These are phyloP conservation scores for Hemisphaericaspora nanyangensis DNA, from an alignment of 805 yeast genomes.

Conservation along the genomic window DNA sequence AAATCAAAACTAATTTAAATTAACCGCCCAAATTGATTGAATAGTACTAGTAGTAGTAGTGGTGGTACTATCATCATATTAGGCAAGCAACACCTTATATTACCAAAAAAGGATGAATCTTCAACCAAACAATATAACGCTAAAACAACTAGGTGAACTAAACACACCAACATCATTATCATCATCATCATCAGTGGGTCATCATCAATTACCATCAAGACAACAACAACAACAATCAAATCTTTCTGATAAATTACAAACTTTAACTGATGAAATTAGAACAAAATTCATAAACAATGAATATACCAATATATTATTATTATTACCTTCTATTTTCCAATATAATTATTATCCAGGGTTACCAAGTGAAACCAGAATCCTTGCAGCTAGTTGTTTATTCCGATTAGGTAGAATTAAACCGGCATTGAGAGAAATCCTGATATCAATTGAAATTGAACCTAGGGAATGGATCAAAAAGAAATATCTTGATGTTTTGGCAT, in stretches of 20 bases:
- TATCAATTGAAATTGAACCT: slow-evolving; percentile 4
- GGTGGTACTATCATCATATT: too few species aligned
- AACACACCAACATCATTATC: background rate
- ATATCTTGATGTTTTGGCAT: slow-evolving; percentile 2
- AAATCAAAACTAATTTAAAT: too few species aligned
- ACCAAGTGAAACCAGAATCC: background rate
- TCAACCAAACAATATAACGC: background rate
- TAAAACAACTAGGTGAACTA: background rate
- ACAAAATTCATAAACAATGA: background rate
- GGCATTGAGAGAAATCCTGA: slow-evolving; percentile 4
- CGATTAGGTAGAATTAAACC: slow-evolving; percentile 2
- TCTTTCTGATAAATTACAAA: background rate
- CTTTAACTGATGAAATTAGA: background rate
- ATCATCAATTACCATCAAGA: background rate
- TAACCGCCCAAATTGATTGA: too few species aligned
- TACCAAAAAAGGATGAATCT: too few species aligned
- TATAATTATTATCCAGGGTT: slow-evolving; percentile 1
- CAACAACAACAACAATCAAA: background rate
- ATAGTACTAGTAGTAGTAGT: too few species aligned
- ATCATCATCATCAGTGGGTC: background rate
- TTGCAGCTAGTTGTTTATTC: slow-evolving; percentile 2
- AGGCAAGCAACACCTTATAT: too few species aligned
- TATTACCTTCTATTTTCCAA: slow-evolving; percentile 1
- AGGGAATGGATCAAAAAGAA: background rate
- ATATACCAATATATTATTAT: slow-evolving; percentile 1